phyloP scores from a whole-genome alignment of 2,329 filamentous ascomycete species.

The Arthrobotrys iridis region DNA sequence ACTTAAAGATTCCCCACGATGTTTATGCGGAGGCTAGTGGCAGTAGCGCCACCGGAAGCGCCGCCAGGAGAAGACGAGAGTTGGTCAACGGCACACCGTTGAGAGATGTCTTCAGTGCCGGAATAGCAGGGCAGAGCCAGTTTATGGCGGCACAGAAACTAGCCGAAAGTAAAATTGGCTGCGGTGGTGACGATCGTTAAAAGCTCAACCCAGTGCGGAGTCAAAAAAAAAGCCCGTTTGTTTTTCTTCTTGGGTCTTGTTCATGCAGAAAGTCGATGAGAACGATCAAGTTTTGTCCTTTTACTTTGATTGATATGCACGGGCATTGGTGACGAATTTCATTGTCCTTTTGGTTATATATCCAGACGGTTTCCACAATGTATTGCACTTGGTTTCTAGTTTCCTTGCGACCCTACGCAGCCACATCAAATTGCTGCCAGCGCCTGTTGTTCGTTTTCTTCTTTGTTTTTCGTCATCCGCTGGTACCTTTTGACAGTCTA shows the following conservation, averaged over 20 bases:
- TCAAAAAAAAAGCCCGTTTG: neutral
- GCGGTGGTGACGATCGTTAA: constrained; percentile 53
- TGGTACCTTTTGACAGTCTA: neutral
- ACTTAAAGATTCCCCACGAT: constrained; percentile 33
- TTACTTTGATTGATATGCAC: constrained; percentile 7
- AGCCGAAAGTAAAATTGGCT: constrained; percentile 52
- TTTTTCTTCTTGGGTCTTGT: neutral
- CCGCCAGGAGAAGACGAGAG: constrained; percentile 32
- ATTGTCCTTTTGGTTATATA: neutral
- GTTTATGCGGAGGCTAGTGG: constrained; percentile 41
- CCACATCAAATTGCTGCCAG: neutral
- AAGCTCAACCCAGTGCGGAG: neutral
- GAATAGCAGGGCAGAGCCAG: constrained; percentile 41
- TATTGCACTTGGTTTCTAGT: neutral
- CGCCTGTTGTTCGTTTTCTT: neutral
- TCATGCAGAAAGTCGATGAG: constrained; percentile 6
- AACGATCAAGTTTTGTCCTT: constrained; percentile 3
- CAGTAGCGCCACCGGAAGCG: constrained; percentile 24
- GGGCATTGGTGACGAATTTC: constrained; percentile 25
- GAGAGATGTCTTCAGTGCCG: constrained; percentile 43
- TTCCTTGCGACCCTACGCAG: neutral
- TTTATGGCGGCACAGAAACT: constrained; percentile 52
- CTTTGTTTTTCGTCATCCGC: neutral
- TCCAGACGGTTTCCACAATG: constrained; percentile 2
- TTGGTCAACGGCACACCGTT: constrained; percentile 35